phyloP scores from a whole-genome alignment of 2,329 filamentous ascomycete species.

The Colletotrichum falcatum region DNA sequence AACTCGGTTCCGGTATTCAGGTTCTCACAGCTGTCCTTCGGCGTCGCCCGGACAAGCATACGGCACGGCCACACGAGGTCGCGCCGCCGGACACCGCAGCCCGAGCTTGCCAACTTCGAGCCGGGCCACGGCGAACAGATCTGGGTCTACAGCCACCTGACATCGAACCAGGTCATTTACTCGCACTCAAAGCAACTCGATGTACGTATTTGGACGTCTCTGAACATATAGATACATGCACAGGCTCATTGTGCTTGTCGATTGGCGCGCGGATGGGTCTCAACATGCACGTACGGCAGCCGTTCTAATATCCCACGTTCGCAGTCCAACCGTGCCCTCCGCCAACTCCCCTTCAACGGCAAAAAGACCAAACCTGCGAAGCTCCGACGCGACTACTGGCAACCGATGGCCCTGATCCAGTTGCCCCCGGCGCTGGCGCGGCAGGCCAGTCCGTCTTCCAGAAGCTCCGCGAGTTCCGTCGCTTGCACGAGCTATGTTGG shows the following conservation, averaged over 20 bases:
- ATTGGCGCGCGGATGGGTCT: not conserved
- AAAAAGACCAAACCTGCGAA: slow-evolving; percentile 74
- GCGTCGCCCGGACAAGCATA: slow-evolving; percentile 55
- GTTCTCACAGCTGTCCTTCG: slow-evolving; percentile 57
- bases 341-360: slow-evolving; percentile 73
- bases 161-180: slow-evolving; percentile 65
- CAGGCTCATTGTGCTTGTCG: not conserved
- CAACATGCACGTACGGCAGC: not conserved
- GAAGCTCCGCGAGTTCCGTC: slow-evolving; percentile 73
- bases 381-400: slow-evolving; percentile 77
- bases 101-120: slow-evolving; percentile 44
- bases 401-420: slow-evolving; percentile 68
- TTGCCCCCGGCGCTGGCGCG: slow-evolving; percentile 65
- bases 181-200: slow-evolving; percentile 60
- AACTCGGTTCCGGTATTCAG: slow-evolving; percentile 51
- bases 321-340: slow-evolving; percentile 60
- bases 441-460: slow-evolving; percentile 71
- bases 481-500: slow-evolving; percentile 73
- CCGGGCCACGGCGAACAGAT: slow-evolving; percentile 67
- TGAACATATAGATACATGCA: not conserved
- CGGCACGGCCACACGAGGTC: slow-evolving; percentile 52
- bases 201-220: slow-evolving; percentile 50
- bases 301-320: slow-evolving; percentile 11
- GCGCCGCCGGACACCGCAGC: slow-evolving; percentile 42
- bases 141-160: slow-evolving; percentile 66